Conservation (phyloP, 306 rosid species). For the cucumber (Cucumis sativus) region DNA sequence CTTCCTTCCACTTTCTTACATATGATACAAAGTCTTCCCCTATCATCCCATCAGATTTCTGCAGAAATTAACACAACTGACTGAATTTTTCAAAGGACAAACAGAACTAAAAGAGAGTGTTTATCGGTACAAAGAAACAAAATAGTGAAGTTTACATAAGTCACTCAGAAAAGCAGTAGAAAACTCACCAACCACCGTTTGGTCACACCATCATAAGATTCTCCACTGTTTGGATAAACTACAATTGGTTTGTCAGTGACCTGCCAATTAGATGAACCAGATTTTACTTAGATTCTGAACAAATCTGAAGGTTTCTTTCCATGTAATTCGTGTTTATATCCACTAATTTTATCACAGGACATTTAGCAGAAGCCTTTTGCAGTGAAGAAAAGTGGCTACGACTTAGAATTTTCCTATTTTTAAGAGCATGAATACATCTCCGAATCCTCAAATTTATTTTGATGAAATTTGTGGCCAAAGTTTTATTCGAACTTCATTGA, state of each 20-base stretch:
- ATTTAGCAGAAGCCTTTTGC: neutral
- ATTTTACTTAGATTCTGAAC: neutral
- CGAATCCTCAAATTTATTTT: neutral
- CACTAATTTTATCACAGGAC: neutral
- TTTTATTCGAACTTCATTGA: neutral
- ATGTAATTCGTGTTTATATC: neutral
- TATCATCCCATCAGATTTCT: constrained; percentile 38
- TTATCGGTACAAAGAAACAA: neutral
- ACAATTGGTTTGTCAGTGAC: constrained; percentile 54
- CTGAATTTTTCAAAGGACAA: neutral
- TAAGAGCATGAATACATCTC: neutral
- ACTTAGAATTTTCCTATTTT: neutral
- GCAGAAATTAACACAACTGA: neutral
- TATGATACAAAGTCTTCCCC: constrained; percentile 69
- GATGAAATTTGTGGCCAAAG: neutral
- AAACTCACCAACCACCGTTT: constrained; percentile 68
- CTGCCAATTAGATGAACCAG: constrained; percentile 26
- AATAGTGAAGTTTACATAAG: neutral
- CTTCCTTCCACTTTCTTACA: constrained; percentile 60
- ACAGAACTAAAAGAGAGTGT: neutral
- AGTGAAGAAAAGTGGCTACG: neutral
- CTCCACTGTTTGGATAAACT: constrained; percentile 88
- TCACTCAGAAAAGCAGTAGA: neutral
- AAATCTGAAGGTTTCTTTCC: neutral
- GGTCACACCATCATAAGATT: constrained; percentile 48